Evolutionary conservation across 2,329 filamentous ascomycete genomes (phyloP), one percentile per base, ranked within the genome.

Genomic region (Cladosporium halotolerans): DNA sequence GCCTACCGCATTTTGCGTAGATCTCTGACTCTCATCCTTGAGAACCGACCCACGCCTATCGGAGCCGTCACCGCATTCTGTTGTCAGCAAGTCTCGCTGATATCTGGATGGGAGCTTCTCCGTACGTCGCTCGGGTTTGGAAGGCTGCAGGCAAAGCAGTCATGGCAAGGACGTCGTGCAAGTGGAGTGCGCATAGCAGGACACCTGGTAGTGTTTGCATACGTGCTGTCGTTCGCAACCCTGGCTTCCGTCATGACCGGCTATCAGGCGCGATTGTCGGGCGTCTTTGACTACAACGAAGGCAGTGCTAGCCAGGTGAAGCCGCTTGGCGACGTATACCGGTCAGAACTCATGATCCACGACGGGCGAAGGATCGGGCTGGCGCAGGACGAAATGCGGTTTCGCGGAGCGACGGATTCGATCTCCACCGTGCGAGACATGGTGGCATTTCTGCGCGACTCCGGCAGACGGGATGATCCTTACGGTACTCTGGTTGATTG

Each of bases 191-290:
- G 46, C 32, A 9, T 49, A n/a, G n/a, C n/a, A 2, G n/a, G 14
- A 9, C 36, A 49, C 9, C 4, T 32, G 9, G 19, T 49, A 23
- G 14, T 18, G 10, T 49, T 36, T 23, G 8, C 33, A 4, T 49
- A 42, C 13, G 46, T 49, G 3, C 28, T 42, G 9, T 32, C 28
- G 2, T 49, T 49, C 28, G 38, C 46, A 9, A 42, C 46, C 6
- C 10, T 49, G 38, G 23, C 41, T 6, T 49, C 46, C 33, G 46
- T 49, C 23, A 49, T 33, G 38, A 42, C 46, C 4, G 46, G 46
- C n/a, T 49, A 49, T n/a, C 36, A 28, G 4, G 28, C 46, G 3
- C 38, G 19, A 6, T 42, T 49, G 23, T 32, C 46, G 9, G 46
- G 38, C 5, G 31, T 28, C 8, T 41, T 18, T 33, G 46, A 38